Percentiles rank a stretch among this genome's conserved stretches.
phyloP scores from a whole-genome alignment of 108 stramenopile genomes.

The Licmophora abbreviata region DNA sequence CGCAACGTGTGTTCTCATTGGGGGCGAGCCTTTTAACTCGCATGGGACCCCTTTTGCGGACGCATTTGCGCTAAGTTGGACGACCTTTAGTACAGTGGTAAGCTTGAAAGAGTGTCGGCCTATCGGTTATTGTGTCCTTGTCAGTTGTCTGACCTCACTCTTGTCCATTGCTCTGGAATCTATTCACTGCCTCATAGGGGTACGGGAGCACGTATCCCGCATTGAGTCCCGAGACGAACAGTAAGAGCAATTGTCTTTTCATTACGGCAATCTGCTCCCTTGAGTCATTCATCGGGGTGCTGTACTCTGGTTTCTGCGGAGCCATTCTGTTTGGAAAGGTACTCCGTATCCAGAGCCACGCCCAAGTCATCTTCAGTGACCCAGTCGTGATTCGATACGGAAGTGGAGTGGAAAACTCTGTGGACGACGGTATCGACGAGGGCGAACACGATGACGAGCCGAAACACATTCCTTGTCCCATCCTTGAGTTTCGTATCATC shows the following conservation, averaged over 20 bases:
- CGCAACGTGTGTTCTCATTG: slow-evolving; percentile 28
- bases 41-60: slow-evolving; percentile 28
- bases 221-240: slow-evolving; percentile 33
- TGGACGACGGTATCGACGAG: slow-evolving; percentile 15
- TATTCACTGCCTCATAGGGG: slow-evolving; percentile 15
- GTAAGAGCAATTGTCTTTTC: slow-evolving; percentile 34
- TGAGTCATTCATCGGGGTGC: slow-evolving; percentile 62
- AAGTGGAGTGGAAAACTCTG: slow-evolving; percentile 26
- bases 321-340: slow-evolving; percentile 80
- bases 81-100: slow-evolving; percentile 51
- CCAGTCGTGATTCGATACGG: slow-evolving; percentile 73
- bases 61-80: slow-evolving; percentile 70
- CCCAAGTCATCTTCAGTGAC: slow-evolving; percentile 67
- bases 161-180: slow-evolving; percentile 5
- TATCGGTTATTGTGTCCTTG: too few species aligned
- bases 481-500: slow-evolving; percentile 64
- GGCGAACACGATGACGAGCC: slow-evolving; percentile 4
- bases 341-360: slow-evolving; percentile 51
- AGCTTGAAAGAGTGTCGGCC: too few species aligned
- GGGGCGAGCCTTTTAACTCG: slow-evolving; percentile 15
- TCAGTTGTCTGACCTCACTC: too few species aligned
- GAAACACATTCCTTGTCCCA: slow-evolving; percentile 55
- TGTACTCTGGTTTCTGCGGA: slow-evolving; percentile 66
- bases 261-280: slow-evolving; percentile 56
- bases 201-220: slow-evolving; percentile 64